Evolutionary conservation across 192 early-diverging fungal genomes (phyloP).

Genomic region (Neocallimastix lanati): DNA sequence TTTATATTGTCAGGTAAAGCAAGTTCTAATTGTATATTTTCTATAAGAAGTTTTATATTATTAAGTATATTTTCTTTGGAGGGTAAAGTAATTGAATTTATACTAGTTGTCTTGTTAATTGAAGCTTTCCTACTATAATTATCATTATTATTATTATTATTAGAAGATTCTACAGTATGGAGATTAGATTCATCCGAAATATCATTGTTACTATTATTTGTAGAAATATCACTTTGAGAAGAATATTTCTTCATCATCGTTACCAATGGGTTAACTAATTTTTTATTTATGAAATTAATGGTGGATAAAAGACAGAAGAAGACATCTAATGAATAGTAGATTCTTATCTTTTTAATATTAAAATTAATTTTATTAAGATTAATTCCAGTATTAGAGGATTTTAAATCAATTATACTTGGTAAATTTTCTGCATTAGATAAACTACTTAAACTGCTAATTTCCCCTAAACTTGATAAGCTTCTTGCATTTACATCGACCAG

Average conservation of each 20-base stretch:
- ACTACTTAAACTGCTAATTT: not conserved
- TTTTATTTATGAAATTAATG: not conserved
- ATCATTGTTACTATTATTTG: too few relatives aligned
- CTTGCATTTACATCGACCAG: not conserved
- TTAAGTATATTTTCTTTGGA: not conserved
- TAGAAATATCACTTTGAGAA: too few relatives aligned
- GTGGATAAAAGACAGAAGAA: not conserved
- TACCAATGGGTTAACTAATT: not conserved
- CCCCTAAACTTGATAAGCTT: not conserved
- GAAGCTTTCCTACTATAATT: too few relatives aligned
- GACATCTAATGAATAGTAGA: not conserved
- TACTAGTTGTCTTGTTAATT: too few relatives aligned
- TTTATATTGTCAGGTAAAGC: not conserved
- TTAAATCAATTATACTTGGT: too few relatives aligned
- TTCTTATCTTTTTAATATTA: not conserved
- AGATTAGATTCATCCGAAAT: too few relatives aligned
- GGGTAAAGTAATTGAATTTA: too few relatives aligned
- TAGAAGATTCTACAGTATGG: too few relatives aligned
- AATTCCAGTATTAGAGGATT: not conserved
- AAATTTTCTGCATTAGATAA: not conserved
- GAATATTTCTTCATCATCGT: not conserved
- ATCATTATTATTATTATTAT: too few relatives aligned
- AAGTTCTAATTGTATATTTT: not conserved
- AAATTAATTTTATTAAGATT: not conserved
- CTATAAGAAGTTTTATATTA: not conserved